Evolutionary conservation across 164 flowering plant genomes (phyloP), one percentile per base, ranked within the genome.

Genomic region (Umbellularia californica): DNA sequence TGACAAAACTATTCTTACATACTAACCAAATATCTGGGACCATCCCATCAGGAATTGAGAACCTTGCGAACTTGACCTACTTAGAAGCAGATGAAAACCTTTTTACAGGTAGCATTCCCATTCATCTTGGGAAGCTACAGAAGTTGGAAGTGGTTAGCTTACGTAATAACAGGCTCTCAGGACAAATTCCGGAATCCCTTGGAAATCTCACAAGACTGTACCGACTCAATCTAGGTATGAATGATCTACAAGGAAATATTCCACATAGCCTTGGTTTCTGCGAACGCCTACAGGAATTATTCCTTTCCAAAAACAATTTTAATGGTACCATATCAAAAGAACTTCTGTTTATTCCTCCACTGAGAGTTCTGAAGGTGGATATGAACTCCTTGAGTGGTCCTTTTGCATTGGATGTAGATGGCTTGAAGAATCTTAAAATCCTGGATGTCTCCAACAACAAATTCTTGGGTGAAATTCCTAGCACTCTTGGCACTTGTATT

Each of bases 401-500:
- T 12, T 52, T 87, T 3, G 83, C 90, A 15, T 2, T 15, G 0
- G 80, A 77, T 52, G 73, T 85, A 2, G 83, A 83, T 0, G 50
- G 74, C 0, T 58, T 87, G 70, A 73, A 23, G 28, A 77, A 78
- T 69, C 69, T 87, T 0, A 1, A 14, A 9, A 4, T 22, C 85
- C 3, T 76, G 76, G 67, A 22, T 83, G 83, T 7, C 27, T 25
- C 27, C 27, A 25, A 25, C 27, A 25, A 25, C 27, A 25, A 25
- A 1, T 25, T 25, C 27, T 25, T 2, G 1, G 88, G 90, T 5
- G 71, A 74, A 30, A 74, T 86, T 71, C 88, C 90, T 1, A 55
- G 13, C 23, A 35, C 52, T 6, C 72, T 87, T 4, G 75, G 82
- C 3, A 19, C 12, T 7, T 85, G 86, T 67, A 3, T 2, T 20